Base-by-base conservation (phyloP, 306 rosid species). In the Cucurbita ficifolia region DNA sequence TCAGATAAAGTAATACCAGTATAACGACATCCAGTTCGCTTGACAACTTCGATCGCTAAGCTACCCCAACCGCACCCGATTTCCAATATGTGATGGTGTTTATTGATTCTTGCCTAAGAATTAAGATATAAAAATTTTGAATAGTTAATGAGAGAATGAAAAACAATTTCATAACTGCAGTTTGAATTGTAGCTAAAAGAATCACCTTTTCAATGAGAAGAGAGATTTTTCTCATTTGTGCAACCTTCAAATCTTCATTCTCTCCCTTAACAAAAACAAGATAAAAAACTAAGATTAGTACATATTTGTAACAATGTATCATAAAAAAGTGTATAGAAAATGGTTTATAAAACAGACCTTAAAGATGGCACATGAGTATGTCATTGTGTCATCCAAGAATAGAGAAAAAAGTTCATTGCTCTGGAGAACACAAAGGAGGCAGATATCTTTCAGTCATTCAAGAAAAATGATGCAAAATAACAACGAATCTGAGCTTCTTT, bases 21-120 rank as follows among this genome's bases (percentile, higher is more conserved):
- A 81, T 90, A 93, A 72, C 64, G 86, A 86, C 98, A 93, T 9
- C 96, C 92, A 2, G 97, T 90, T 86, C 39, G 82, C 63, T 83
- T 84, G 62, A 86, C 94, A 29, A 88, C 88, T 87, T 93, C 92
- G 52, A 93, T 87, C 48, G 96, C 96, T 84, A 93, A 82, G 78
- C 87, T 84, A 74, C 98, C 98, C 98, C 98, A 93, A 53, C 98
- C 97, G 5, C 90, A 84, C 45, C 98, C 97, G 17, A 93, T 87
- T 76, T 93, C 98, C 50, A 93, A 90, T 60, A 90, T 87, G 76
- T 88, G 89, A 88, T 90, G 98, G 39, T 85, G 81, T 79, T 70
- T 79, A 0, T 75, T 85, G 67, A 93, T 82, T 81, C 82, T 86
- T 38, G 90, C 90, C 98, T 90, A 48, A 42, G 12, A 58, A 60